Base-by-base conservation (phyloP, 2,329 filamentous ascomycete genomes). In the Ophiosphaerella korrae region DNA sequence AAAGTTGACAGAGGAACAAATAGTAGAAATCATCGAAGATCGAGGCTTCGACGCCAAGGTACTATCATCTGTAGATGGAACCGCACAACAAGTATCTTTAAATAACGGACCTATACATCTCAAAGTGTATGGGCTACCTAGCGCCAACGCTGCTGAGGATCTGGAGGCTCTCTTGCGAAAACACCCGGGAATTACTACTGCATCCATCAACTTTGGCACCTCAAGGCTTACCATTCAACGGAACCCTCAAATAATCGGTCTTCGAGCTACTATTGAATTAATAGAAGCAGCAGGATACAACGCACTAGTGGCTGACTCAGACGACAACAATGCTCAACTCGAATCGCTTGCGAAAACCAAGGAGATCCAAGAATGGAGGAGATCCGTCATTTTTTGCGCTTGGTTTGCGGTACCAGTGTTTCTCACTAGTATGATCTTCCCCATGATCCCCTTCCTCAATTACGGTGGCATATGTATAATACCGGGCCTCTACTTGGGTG, bases 291-390 rank as follows among this genome's bases (percentile, higher is more conserved):
- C 84, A 16, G 92, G 93, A 2, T 90, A 89, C 72, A 96, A 97
- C 70, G 94, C 93, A 1, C 79, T 99, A 2, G 84, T 97, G 9
- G 88, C 92, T 1, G 93, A 97, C 60, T 88, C 87, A 45, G 91
- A 97, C 64, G 94, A 99, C 75, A 97, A 96, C 72, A 96, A 96
- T 67, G 93, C 94, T 1, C 94, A 99, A 71, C 83, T 99, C 2
- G 92, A 97, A 73, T 97, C 94, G 1, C 82, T 99, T 2, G 89
- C 94, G 7, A 99, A 99, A 77, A 97, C 94, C 0, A 90, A 90
- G 62, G 94, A 99, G 74, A 96, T 99, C 55, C 89, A 88, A 57
- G 92, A 96, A 74, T 99, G 94, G 94, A 86, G 84, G 55, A 84
- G 80, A 26, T 90, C 92, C 0, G 96, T 97, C 74, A 81, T 83